These are phyloP conservation scores for Lactifluus volemus DNA, from an alignment of 768 basidiomycete species.

Conservation along the genomic window DNA sequence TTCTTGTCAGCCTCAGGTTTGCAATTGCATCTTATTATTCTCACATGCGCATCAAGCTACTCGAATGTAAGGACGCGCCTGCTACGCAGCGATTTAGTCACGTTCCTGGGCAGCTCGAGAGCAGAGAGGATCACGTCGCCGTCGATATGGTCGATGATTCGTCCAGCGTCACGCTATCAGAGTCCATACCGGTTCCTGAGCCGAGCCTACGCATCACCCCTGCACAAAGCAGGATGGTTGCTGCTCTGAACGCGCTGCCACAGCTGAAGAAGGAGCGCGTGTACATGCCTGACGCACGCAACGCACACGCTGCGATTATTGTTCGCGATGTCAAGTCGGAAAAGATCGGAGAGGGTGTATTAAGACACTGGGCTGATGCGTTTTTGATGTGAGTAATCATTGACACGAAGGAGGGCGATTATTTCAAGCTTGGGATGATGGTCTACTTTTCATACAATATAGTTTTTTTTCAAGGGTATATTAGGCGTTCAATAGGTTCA, in stretches of 20 bases:
- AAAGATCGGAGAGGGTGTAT: conserved; percentile 50
- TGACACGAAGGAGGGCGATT: neutral
- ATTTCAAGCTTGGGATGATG: too few species aligned
- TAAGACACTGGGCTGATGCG: conserved; percentile 64
- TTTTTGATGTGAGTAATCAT: conserved; percentile 34
- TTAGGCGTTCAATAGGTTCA: too few species aligned
- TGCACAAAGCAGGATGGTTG: conserved; percentile 48
- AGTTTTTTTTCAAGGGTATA: too few species aligned
- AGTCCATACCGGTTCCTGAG: conserved; percentile 17
- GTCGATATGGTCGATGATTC: conserved; percentile 47
- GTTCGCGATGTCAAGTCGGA: conserved; percentile 57
- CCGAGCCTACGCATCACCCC: conserved; percentile 35
- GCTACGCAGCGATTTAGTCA: conserved; percentile 43
- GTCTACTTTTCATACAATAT: too few species aligned
- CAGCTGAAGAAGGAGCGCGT: conserved; percentile 59
- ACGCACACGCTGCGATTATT: conserved; percentile 66
- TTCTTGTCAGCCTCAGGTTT: conserved; percentile 47
- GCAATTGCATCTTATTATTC: conserved; percentile 52
- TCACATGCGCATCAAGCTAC: conserved; percentile 49
- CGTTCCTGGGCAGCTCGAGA: conserved; percentile 50
- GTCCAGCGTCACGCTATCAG: neutral
- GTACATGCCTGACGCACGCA: conserved; percentile 49
- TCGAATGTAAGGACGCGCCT: conserved; percentile 45
- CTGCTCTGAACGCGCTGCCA: conserved; percentile 58
- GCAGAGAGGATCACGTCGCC: conserved; percentile 49